Conservation (phyloP, 148 eudicot genomes). For the Diospyros lotus region DNA sequence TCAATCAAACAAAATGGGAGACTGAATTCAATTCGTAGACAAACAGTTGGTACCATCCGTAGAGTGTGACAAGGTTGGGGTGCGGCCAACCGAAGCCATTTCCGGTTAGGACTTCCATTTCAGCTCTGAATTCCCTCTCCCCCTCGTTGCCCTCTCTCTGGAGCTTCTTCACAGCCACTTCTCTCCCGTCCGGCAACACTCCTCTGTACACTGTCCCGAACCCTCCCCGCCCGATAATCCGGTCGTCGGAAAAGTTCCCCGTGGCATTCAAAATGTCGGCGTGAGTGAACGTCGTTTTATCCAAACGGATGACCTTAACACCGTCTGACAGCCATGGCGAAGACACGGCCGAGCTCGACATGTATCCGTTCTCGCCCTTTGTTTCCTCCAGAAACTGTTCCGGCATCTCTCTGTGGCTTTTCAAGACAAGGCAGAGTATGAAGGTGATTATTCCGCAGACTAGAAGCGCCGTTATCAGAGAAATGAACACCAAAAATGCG, state of each 20-base stretch:
- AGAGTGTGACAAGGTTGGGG: constrained; percentile 84
- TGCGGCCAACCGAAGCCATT: constrained; percentile 84
- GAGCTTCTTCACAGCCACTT: constrained; percentile 84
- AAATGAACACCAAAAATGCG: constrained; percentile 35
- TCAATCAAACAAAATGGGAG: too few relatives aligned
- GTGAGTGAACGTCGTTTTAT: constrained; percentile 73
- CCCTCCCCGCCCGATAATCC: constrained; percentile 81
- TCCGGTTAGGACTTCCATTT: constrained; percentile 79
- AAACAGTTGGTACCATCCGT: constrained; percentile 39
- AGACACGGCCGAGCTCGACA: constrained; percentile 52
- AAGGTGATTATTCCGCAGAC: constrained; percentile 47
- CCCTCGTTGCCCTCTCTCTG: constrained; percentile 81
- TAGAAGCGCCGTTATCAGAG: constrained; percentile 45
- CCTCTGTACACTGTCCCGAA: constrained; percentile 81
- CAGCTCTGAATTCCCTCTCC: constrained; percentile 79
- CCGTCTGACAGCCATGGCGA: constrained; percentile 57
- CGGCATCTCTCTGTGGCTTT: constrained; percentile 26
- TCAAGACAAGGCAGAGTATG: constrained; percentile 31
- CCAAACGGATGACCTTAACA: constrained; percentile 65
- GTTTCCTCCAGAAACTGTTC: constrained; percentile 28
- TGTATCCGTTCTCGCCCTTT: constrained; percentile 21
- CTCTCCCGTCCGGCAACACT: constrained; percentile 75
- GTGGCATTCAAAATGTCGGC: constrained; percentile 79
- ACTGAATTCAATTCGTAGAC: too few relatives aligned
- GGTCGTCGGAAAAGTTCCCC: constrained; percentile 56